These are phyloP conservation scores for Wallacemonas rigidus DNA, from an alignment of 208 protist genomes.

Conservation along the genomic window DNA sequence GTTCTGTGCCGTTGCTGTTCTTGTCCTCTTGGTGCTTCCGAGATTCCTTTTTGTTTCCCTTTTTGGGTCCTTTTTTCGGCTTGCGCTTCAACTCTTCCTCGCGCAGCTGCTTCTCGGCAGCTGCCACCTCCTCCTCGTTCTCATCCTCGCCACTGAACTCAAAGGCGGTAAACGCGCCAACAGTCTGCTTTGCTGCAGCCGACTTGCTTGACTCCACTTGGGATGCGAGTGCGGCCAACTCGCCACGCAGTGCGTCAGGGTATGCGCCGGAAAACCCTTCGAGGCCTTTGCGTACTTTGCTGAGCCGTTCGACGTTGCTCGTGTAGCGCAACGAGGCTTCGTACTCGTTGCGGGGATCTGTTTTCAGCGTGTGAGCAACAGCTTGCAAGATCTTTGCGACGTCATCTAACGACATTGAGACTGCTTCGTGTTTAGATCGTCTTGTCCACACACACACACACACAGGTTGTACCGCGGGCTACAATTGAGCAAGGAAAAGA, in stretches of 20 bases:
- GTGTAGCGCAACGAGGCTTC: conserved; percentile 50
- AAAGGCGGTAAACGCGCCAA: conserved; percentile 35
- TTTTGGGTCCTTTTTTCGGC: conserved; percentile 20
- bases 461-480: background rate
- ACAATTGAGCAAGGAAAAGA: background rate
- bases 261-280: conserved; percentile 55
- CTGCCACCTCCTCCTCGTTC: conserved; percentile 39
- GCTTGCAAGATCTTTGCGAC: conserved; percentile 36
- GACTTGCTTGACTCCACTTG: conserved; percentile 22
- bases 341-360: conserved; percentile 62
- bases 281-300: conserved; percentile 27
- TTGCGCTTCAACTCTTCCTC: conserved; percentile 36
- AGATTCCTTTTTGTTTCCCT: background rate
- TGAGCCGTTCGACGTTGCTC: conserved; percentile 50
- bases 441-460: conserved; percentile 4
- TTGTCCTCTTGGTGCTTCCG: conserved; percentile 10
- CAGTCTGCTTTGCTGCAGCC: background rate
- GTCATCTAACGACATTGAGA: conserved; percentile 36
- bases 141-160: conserved; percentile 51
- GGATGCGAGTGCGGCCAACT: conserved; percentile 35
- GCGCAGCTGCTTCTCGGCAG: conserved; percentile 15
- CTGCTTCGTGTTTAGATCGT: background rate
- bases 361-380: conserved; percentile 48
- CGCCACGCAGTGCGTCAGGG: conserved; percentile 35
- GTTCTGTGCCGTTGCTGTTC: conserved; percentile 10